These are phyloP conservation scores for Geotrichum citri-aurantii DNA, from an alignment of 1,139 yeast species.

Conservation along the genomic window DNA sequence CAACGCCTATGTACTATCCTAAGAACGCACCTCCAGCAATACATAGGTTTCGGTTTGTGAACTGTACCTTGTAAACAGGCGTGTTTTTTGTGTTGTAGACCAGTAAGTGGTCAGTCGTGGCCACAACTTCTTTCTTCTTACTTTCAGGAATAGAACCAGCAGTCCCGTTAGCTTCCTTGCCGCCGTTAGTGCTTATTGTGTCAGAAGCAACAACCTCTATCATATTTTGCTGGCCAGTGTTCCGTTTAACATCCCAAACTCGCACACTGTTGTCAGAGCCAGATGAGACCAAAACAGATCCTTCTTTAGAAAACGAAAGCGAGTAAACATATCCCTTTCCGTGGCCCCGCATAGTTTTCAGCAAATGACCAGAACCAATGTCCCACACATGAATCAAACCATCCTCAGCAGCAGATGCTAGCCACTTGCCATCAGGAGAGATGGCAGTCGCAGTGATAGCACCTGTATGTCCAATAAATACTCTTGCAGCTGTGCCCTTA, in stretches of 20 bases:
- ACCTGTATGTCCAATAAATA: conserved; percentile 92
- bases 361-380: conserved; percentile 80
- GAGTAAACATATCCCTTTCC: conserved; percentile 85
- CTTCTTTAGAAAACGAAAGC: conserved; percentile 78
- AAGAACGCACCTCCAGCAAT: conserved; percentile 86
- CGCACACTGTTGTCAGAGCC: conserved; percentile 92
- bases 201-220: not conserved
- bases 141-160: conserved; percentile 21
- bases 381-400: conserved; percentile 90
- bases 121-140: conserved; percentile 60
- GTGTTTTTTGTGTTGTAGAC: conserved; percentile 91
- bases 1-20: conserved; percentile 30
- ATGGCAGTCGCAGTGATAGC: conserved; percentile 81
- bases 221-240: conserved; percentile 65
- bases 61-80: conserved; percentile 88
- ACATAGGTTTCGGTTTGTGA: conserved; percentile 84
- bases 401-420: conserved; percentile 95
- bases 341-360: conserved; percentile 80
- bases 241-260: conserved; percentile 91
- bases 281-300: conserved; percentile 82
- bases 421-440: conserved; percentile 95
- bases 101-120: conserved; percentile 86
- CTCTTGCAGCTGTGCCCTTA: conserved; percentile 81
- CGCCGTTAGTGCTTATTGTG: not conserved
- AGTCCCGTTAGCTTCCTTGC: conserved; percentile 17